Base-by-base conservation (phyloP, 345 rosid species). In the Sisymbrium irio region DNA sequence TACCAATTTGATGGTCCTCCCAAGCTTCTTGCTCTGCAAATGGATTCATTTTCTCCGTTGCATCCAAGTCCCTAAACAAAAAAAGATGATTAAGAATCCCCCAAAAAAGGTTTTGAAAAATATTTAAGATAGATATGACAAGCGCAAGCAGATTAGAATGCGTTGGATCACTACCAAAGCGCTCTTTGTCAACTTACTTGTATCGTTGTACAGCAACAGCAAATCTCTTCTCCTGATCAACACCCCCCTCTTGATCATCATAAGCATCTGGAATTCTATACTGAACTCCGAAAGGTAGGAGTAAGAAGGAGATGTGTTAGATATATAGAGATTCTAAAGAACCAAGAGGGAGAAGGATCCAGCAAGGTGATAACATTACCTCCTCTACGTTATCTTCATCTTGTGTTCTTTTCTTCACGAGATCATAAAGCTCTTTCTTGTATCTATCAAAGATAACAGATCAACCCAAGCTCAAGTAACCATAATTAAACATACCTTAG, bases 1-100 rank as follows among this genome's bases (percentile, higher is more conserved):
- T 78, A 89, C 98, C 96, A 83, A 90, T 95, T 81, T 95, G 99
- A 83, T 89, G 83, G 53, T 95, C 99, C 86, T 95, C 99, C 99
- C 97, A 95, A 60, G 97, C 99, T 79, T 95, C 98, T 83, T 94
- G 98, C 77, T 94, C 99, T 6, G 92, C 97, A 82, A 91, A 92
- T 32, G 99, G 99, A 82, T 94, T 87, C 99, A 92, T 94, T 79
- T 92, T 95, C 11, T 92, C 97, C 35, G 84, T 80, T 69, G 93
- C 83, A 73, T 78, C 74, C 39, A 84, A 19, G 74, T 88, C 96
- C 80, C 96, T 93, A 71, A 17, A 74, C 47, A 36, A 11, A 36
- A 36, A 56, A 18, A 40, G 42, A 22, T 39, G 19, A 72, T 62
- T 40, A 25, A 41, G 56, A 49, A 63, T 14, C 22, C 70, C 35